Conservation (phyloP, 1,139 yeast genomes). For the Blastobotrys illinoisensis region DNA sequence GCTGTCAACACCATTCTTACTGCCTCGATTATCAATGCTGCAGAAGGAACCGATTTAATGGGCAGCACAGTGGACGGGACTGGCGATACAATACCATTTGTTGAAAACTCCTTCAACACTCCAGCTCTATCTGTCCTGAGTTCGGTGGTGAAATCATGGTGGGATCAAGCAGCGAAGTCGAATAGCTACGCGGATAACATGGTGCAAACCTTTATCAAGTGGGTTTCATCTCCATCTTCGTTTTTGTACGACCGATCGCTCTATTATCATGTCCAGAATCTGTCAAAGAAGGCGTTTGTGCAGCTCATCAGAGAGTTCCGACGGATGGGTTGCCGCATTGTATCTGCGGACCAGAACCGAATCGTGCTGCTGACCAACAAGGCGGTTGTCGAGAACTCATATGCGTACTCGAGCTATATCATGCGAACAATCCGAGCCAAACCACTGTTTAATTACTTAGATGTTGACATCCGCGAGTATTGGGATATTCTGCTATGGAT, state of each 20-base stretch:
- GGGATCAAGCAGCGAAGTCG: conserved; percentile 80
- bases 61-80: conserved; percentile 27
- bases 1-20: conserved; percentile 83
- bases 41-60: conserved; percentile 81
- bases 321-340: conserved; percentile 68
- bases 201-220: conserved; percentile 74
- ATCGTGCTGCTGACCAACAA: conserved; percentile 71
- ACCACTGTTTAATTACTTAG: conserved; percentile 79
- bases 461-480: conserved; percentile 64
- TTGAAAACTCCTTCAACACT: conserved; percentile 66
- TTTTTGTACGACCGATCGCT: conserved; percentile 69
- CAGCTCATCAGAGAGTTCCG: conserved; percentile 80
- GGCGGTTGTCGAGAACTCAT: conserved; percentile 76
- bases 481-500: conserved; percentile 95
- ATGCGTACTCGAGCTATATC: conserved; percentile 87
- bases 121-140: conserved; percentile 70
- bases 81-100: conserved; percentile 27
- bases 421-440: conserved; percentile 73
- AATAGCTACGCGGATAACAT: conserved; percentile 75
- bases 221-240: conserved; percentile 81
- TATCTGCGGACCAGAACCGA: conserved; percentile 77
- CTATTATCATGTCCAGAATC: conserved; percentile 81
- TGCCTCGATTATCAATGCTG: conserved; percentile 77
- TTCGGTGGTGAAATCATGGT: conserved; percentile 78
- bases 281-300: conserved; percentile 75